phyloP scores from a whole-genome alignment of 441 rosid genomes.

The Populus hybrid region DNA sequence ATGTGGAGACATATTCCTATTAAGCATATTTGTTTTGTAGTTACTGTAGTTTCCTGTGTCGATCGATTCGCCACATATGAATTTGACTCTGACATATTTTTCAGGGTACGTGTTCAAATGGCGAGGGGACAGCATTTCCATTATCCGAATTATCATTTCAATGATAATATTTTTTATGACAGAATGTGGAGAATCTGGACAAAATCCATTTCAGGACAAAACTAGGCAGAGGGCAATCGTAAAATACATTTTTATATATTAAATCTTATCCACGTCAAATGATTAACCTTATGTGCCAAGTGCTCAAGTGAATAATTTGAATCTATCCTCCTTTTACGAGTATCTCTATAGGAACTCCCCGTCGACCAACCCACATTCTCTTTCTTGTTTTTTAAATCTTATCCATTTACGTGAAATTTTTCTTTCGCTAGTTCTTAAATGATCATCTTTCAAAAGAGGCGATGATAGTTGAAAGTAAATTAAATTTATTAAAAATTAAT shows the following conservation, averaged over 20 bases:
- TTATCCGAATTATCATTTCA: not conserved
- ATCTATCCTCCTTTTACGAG: not conserved
- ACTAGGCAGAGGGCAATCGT: not conserved
- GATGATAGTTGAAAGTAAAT: too few relatives aligned
- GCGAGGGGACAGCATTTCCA: not conserved
- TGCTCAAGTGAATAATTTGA: conserved; percentile 2
- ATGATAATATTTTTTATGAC: conserved; percentile 2
- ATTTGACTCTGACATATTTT: conserved; percentile 5
- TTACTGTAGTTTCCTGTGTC: not conserved
- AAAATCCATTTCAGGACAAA: conserved; percentile 8
- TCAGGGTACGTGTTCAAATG: conserved; percentile 5
- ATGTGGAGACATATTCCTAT: too few relatives aligned
- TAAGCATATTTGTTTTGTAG: not conserved
- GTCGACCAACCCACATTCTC: too few relatives aligned
- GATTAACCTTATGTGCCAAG: conserved; percentile 9
- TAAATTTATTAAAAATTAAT: too few relatives aligned
- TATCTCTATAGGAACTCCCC: not conserved
- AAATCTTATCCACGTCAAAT: conserved; percentile 14
- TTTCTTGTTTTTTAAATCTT: too few relatives aligned
- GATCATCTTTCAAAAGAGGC: too few relatives aligned
- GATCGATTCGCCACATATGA: conserved; percentile 20
- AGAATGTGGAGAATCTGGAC: conserved; percentile 12
- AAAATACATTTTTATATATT: not conserved
- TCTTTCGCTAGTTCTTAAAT: too few relatives aligned
- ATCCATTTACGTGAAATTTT: too few relatives aligned